Base-by-base conservation (phyloP, 805 yeast genomes). In the Candida insectalens region DNA sequence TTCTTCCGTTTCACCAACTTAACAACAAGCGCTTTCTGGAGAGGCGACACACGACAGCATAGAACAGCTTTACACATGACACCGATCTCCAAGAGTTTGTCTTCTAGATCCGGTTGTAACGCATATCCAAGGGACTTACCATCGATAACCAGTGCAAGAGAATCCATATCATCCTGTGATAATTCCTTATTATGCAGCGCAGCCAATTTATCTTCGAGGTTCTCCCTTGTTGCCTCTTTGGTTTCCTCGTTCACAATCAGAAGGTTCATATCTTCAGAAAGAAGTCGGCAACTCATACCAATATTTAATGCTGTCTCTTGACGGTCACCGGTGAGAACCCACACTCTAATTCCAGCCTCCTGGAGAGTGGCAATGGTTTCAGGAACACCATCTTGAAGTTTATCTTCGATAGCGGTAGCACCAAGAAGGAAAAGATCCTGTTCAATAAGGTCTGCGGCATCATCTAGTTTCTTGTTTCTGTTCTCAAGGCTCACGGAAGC, bases 231-330 rank as follows among this genome's bases (percentile, higher is more conserved):
- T n/a, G 72, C 95, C 25, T 75, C 83, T 41, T 77, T 77, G 2
- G 74, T 68, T 25, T 80, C 88, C 55, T 92, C 98, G 52, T 92
- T 92, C 25, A 92, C 78, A 39, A 89, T 76, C 44, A 92, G 65
- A 40, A 92, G 60, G 45, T 85, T 88, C 99, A 92, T 92, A 50
- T 92, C 98, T 55, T 92, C 99, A 51, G 92, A 79, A 30, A 92
- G 60, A 30, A 92, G 65, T 51, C 83, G 85, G 65, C 98, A 94
- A 48, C 96, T 84, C 96, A 92, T 87, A 40, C 98, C 99, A 51
- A 92, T 92, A 55, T 92, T 92, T 44, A 92, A 83, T 1, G 99
- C 99, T 10, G 99, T 92, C 56, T 92, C 99, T 55, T 94, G 99
- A 56, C 96, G 73, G 53, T 92, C 99, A 47, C 99, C 99, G 2